Evolutionary conservation across 495 filamentous ascomycete species (phyloP), one percentile per base, ranked within the genome.

Genomic region (Lichenothelia convexa): DNA sequence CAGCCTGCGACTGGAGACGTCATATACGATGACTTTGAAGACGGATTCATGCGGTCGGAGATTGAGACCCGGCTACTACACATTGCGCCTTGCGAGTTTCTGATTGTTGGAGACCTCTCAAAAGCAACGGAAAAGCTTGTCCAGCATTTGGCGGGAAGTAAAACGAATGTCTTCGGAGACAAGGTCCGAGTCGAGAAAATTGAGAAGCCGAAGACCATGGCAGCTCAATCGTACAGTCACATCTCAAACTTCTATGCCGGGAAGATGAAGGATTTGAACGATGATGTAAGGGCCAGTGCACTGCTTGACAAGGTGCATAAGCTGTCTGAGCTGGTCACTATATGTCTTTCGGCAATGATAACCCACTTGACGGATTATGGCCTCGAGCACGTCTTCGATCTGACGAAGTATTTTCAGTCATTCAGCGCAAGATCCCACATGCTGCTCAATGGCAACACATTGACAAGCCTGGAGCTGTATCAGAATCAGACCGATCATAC

Each of bases 21-120:
- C 40, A 82, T 95, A 38, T 89, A 94, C 45, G 89, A 99, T 50
- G 75, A 80, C 30, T 99, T 99, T 45, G 83, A 94, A 46, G 89
- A 99, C 47, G 84, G 91, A 2, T 99, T 95, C 57, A 99, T 95
- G 91, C 68, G 89, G 30, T 83, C 80, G 39, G 89, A 99, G 49
- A 80, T 95, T 32, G 89, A 99, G 58, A 95, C 89, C 0, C 65
- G 89, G 27, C 60, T 99, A 17, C 63, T 99, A 13, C 89, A 99
- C 51, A 91, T 99, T 43, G 80, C 86, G 1, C 89, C 89, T 1
- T 93, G 89, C 56, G 89, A 99, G 57, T 78, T 95, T 44, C 59
- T 99, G n/a, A 80, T 95, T 22, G 83, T 95, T 1, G 89, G 89
- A 9, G 78, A 92, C 5, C 67, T 94, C 18, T 87, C 86, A 5